Base-by-base conservation (phyloP, 805 yeast species). In the Wickerhamiella brachini region DNA sequence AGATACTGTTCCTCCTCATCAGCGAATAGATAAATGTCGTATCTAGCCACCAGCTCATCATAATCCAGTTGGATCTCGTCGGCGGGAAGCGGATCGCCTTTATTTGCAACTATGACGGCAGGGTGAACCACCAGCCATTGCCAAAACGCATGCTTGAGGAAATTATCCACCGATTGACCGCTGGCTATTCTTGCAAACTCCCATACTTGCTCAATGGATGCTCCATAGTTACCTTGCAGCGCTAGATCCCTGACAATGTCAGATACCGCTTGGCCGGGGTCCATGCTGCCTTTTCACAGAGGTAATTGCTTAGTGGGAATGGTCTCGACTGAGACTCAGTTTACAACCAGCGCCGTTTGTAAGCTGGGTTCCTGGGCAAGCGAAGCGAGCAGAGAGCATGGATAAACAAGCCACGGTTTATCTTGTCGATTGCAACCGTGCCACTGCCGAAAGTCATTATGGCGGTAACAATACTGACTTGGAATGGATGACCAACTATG, bases 1-100 rank as follows among this genome's bases (percentile, higher is more conserved):
- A 54, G 41, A 71, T 72, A 70, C 43, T 66, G 68, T 26, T 59
- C 51, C 15, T 65, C 65, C 37, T 63, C 68, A 12, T 60, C 56
- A 7, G 67, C 70, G 31, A 47, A 56, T 13, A 65, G 53, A 10
- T 52, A 57, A 12, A 57, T 50, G 10, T 49, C 38, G 12, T 50
- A 17, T 2, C 48, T 12, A 2, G n/a, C 29, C 8, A 8, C 7
- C 18, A 47, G 26, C 6, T 20, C 46, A 1, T 48, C 31, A 2
- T 31, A 10, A 5, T 50, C 43, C 39, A 22, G 10, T 13, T 44
- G 18, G 15, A 42, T 9, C 2, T 38, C 50, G 2, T 12, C 24
- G 20, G 13, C 20, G n/a, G 17, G 38, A 2, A 54, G 43, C 9
- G 49, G 50, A 8, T 44, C 37, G 22, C 50, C 53, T 2, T 22